These are phyloP conservation scores for Aschersonia sp. DNA, from an alignment of 2,329 filamentous ascomycete genomes.

Conservation along the genomic window DNA sequence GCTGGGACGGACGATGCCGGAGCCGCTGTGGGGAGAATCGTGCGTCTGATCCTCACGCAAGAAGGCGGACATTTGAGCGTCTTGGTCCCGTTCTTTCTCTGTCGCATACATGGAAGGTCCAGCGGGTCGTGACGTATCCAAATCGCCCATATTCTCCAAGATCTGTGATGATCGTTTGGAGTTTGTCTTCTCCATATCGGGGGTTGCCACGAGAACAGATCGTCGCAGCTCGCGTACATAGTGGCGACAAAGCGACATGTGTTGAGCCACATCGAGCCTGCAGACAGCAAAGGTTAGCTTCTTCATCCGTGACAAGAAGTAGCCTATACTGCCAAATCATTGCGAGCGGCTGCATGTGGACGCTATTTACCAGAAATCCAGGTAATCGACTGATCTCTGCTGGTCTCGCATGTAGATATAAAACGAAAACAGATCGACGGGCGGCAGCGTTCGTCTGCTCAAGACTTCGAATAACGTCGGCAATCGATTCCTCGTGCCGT, in stretches of 20 bases:
- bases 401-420: conserved; percentile 99
- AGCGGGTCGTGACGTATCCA: conserved; percentile 37
- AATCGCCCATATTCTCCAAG: conserved; percentile 58
- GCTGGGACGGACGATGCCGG: conserved; percentile 28
- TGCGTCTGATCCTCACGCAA: conserved; percentile 52
- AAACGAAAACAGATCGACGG: conserved; percentile 94
- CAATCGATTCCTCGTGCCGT: conserved; percentile 62
- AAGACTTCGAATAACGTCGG: conserved; percentile 94
- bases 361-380: conserved; percentile 79
- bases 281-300: conserved; percentile 1
- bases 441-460: conserved; percentile 82
- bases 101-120: conserved; percentile 48
- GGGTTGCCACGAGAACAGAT: conserved; percentile 84
- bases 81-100: conserved; percentile 62
- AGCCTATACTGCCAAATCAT: too few relatives aligned
- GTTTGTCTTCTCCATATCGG: conserved; percentile 66
- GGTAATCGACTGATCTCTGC: conserved; percentile 91
- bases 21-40: conserved; percentile 39
- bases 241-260: conserved; percentile 94
- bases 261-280: conserved; percentile 97
- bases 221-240: conserved; percentile 91
- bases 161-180: conserved; percentile 78
- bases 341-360: too few relatives aligned
- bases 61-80: conserved; percentile 84
- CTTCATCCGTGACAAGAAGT: not conserved